These are phyloP conservation scores for Setaria viridis DNA, from an alignment of 202 grass and related monocot genomes.

Conservation along the genomic window DNA sequence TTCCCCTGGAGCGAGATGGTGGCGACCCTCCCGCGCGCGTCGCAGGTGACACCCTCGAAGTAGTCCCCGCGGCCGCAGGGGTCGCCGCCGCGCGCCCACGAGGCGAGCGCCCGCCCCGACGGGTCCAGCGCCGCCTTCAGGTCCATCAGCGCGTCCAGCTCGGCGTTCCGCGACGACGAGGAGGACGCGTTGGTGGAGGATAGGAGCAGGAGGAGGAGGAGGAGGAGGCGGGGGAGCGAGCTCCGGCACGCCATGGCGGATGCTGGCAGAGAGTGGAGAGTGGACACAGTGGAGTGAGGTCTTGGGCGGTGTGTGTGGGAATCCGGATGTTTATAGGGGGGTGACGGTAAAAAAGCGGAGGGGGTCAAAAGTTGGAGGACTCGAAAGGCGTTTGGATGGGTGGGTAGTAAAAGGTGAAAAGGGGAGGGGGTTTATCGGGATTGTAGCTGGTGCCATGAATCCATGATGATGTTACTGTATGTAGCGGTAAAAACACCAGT, in stretches of 20 bases:
- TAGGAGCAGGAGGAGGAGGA: constrained; percentile 7
- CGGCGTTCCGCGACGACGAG: constrained; percentile 7
- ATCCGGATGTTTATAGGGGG: constrained; percentile 55
- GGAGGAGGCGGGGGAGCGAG: neutral
- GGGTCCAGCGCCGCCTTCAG: constrained; percentile 78
- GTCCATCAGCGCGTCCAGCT: constrained; percentile 75
- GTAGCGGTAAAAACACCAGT: too few species aligned
- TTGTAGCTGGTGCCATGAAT: neutral
- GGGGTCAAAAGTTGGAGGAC: neutral
- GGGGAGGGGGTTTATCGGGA: constrained; percentile 42
- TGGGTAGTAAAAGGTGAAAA: constrained; percentile 42
- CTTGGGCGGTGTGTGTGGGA: neutral
- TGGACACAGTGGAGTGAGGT: neutral
- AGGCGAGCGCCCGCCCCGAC: constrained; percentile 45
- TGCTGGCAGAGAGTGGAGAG: neutral
- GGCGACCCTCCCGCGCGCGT: constrained; percentile 61
- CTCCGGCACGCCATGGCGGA: constrained; percentile 38
- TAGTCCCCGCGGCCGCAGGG: constrained; percentile 66
- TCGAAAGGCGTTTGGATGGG: constrained; percentile 20
- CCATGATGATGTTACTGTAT: neutral
- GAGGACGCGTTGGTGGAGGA: neutral
- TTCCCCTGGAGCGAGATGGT: constrained; percentile 76
- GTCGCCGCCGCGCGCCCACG: constrained; percentile 65
- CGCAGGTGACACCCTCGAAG: constrained; percentile 83
- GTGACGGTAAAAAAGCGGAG: constrained; percentile 38